Evolutionary conservation across 106 monocot genomes (phyloP), one percentile per base, ranked within the genome.

Genomic region (Dendrobium nobile): DNA sequence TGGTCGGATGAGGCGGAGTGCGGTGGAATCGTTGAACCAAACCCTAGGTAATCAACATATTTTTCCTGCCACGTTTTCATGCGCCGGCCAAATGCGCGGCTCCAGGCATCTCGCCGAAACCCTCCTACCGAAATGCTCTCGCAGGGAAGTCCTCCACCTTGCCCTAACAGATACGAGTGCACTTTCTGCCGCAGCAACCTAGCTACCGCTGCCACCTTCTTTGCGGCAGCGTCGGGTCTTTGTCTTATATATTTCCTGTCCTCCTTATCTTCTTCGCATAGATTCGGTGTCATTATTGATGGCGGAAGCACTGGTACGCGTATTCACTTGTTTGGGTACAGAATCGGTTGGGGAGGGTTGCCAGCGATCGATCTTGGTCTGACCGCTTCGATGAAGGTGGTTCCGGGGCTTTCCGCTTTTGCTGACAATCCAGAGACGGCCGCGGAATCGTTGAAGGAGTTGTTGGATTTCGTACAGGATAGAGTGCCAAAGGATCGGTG

Each of bases 231-330:
- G 26, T 76, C 76, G 47, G 76, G 76, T 45, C 47, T 43, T 19
- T 37, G 13, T 5, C 70, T 74, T 9, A 22, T 76, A 2, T 48
- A 76, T 41, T 76, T 47, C n/a, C 13, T 24, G 40, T 4, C 20
- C 41, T 76, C 27, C 16, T 27, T 26, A 47, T 76, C 45, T 47
- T 76, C 45, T 47, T 47, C 76, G 7, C 24, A 47, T 47, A 76
- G 27, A 48, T 76, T 76, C 13, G 48, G 24, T 76, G 82, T 98
- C 47, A 77, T 98, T 47, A 92, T 98, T 77, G 98, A 98, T 61
- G 98, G 84, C 18, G 98, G 98, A 22, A 98, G 98, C 87, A 86
- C 94, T 9, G 98, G 98, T 7, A 92, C 92, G 19, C 87, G 98
- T 83, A 84, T 92, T 74, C 98, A 98, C 77, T 89, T 92, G 42